Percentiles rank a stretch among this genome's conserved stretches.
Conservation (phyloP, 257 asterid species). For the Ilex aquifolium region DNA sequence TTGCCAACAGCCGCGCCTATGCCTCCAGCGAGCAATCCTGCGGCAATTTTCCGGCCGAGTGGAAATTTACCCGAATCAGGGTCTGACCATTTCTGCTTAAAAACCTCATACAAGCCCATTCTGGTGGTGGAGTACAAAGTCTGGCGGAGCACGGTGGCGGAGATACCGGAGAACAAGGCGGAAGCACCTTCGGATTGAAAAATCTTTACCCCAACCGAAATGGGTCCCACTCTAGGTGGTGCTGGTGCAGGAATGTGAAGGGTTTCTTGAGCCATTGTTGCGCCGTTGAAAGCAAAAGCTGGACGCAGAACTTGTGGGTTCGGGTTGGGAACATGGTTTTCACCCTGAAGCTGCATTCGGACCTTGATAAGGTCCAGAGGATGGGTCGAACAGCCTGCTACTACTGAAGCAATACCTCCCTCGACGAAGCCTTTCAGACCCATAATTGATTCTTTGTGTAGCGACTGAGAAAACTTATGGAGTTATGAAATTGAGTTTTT, state of each 20-base stretch:
- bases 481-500: no score
- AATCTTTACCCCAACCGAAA: not conserved
- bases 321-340: not conserved
- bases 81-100: not conserved
- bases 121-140: not conserved
- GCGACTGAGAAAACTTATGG: no score
- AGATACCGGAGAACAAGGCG: not conserved
- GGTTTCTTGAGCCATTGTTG: not conserved
- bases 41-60: not conserved
- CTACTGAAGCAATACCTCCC: not conserved
- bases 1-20: not conserved
- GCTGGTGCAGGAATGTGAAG: not conserved
- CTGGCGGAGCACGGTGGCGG: not conserved
- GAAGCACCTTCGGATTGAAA: not conserved
- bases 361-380: slow-evolving; percentile 1
- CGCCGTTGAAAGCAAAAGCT: not conserved
- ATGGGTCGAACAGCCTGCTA: not conserved
- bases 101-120: not conserved
- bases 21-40: not conserved
- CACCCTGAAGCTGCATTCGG: slow-evolving; percentile 3
- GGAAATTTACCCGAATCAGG: not conserved
- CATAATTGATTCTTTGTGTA: not conserved
- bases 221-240: not conserved
- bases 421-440: not conserved
- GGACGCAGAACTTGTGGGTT: not conserved